A percentile compares a stretch with the other conserved stretches of the same genome.
phyloP scores from a whole-genome alignment of 345 rosid species.

The Moricandia moricandioides region DNA sequence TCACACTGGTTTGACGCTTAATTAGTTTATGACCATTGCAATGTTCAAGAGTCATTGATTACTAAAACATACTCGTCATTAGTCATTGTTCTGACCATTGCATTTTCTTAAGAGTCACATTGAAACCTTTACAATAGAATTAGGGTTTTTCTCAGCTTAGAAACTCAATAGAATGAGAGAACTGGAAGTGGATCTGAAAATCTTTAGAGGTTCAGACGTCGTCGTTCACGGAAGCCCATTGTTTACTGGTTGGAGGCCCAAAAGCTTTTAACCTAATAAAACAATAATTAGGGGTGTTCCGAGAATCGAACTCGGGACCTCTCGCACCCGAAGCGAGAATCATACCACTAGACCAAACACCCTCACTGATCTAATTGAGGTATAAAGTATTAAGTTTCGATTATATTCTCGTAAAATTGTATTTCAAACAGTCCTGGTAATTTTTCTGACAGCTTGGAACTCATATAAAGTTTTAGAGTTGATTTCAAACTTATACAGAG shows the following conservation, averaged over 20 bases:
- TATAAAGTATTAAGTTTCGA: accelerated
- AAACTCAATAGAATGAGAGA: background rate
- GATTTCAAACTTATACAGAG: background rate
- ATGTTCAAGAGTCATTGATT: background rate
- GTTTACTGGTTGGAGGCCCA: background rate
- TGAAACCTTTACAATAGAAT: background rate
- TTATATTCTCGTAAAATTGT: background rate
- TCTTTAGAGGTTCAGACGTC: background rate
- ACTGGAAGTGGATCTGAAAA: background rate
- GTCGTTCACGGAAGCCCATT: background rate
- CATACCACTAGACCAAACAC: constrained; percentile 98
- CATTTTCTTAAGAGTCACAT: background rate
- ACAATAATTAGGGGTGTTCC: constrained; percentile 57
- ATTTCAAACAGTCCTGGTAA: background rate
- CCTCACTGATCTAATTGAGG: background rate
- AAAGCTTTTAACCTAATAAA: background rate
- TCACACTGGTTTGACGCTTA: background rate
- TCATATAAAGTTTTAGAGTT: background rate
- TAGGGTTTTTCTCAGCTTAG: background rate
- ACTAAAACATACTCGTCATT: background rate
- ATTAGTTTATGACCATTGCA: background rate
- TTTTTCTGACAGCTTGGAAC: background rate
- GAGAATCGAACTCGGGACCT: constrained; percentile 97
- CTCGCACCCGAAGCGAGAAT: constrained; percentile 99
- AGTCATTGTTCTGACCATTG: background rate